A percentile compares a stretch with the other conserved stretches of the same genome.
phyloP scores from a whole-genome alignment of 345 rosid genomes.

The Syzygium aromaticum region DNA sequence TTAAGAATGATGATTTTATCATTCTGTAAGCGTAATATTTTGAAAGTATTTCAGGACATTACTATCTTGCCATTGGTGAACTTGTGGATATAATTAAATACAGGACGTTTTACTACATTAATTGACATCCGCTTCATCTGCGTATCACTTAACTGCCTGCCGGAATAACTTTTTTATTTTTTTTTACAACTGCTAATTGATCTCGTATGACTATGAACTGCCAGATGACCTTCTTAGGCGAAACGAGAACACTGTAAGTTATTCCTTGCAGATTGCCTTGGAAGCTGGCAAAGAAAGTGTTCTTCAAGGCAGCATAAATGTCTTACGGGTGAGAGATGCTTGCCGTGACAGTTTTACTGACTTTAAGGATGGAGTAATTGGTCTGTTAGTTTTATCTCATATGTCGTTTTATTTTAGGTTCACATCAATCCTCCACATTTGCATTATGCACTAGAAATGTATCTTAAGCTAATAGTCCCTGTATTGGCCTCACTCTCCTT shows the following conservation, averaged over 20 bases:
- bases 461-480: background rate
- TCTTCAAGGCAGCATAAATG: constrained; percentile 82
- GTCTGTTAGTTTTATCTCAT: background rate
- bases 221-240: constrained; percentile 56
- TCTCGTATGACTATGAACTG: background rate
- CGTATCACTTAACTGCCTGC: background rate
- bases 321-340: constrained; percentile 50
- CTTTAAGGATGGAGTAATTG: background rate
- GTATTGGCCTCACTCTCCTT: background rate
- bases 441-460: background rate
- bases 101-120: background rate
- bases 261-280: constrained; percentile 49
- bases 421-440: background rate
- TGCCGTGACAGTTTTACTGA: background rate
- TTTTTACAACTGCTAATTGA: background rate
- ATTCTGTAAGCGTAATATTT: background rate
- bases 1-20: background rate
- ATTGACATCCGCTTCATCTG: background rate
- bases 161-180: background rate
- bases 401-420: background rate
- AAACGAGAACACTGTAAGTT: constrained; percentile 55
- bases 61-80: background rate
- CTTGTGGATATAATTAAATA: background rate
- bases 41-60: background rate
- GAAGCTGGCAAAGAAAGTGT: constrained; percentile 68